A percentile compares a stretch with the other conserved stretches of the same genome.
phyloP scores from a whole-genome alignment of 345 rosid genomes.

The Kernera saxatilis region DNA sequence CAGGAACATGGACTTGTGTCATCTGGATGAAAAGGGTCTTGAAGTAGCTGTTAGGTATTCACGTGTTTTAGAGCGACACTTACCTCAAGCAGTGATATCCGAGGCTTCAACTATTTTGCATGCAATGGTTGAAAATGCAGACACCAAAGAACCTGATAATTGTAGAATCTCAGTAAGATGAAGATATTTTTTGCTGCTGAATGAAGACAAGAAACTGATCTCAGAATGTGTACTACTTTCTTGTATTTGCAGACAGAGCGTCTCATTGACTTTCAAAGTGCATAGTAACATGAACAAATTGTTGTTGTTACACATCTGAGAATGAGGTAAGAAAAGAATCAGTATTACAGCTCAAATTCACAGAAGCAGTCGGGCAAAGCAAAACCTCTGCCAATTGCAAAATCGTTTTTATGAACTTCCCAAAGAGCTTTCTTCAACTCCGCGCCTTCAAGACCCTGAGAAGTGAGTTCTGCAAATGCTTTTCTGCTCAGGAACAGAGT shows the following conservation, averaged over 20 bases:
- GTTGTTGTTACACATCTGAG: constrained; percentile 11
- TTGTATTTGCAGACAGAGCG: background rate
- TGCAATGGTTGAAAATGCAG: constrained; percentile 30
- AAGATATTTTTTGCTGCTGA: background rate
- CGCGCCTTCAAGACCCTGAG: constrained; percentile 12
- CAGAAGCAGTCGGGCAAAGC: constrained; percentile 53
- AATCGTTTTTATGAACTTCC: constrained; percentile 60
- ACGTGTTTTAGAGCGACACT: constrained; percentile 32
- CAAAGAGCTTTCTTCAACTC: constrained; percentile 42
- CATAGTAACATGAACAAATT: background rate
- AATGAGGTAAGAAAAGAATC: background rate
- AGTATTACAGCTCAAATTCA: constrained; percentile 25
- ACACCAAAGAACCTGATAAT: constrained; percentile 21
- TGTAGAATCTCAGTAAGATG: constrained; percentile 22
- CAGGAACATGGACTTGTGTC: constrained; percentile 36
- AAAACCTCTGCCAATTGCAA: constrained; percentile 71
- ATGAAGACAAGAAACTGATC: constrained; percentile 12
- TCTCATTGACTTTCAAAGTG: background rate
- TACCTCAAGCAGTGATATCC: constrained; percentile 36
- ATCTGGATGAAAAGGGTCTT: constrained; percentile 43
- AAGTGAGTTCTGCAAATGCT: constrained; percentile 29
- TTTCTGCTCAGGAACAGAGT: constrained; percentile 68
- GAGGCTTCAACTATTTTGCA: constrained; percentile 52
- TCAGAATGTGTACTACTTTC: constrained; percentile 7
- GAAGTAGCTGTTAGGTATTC: constrained; percentile 48